Evolutionary conservation across 2,329 filamentous ascomycete genomes (phyloP).

Genomic region (Bertia moriformis): DNA sequence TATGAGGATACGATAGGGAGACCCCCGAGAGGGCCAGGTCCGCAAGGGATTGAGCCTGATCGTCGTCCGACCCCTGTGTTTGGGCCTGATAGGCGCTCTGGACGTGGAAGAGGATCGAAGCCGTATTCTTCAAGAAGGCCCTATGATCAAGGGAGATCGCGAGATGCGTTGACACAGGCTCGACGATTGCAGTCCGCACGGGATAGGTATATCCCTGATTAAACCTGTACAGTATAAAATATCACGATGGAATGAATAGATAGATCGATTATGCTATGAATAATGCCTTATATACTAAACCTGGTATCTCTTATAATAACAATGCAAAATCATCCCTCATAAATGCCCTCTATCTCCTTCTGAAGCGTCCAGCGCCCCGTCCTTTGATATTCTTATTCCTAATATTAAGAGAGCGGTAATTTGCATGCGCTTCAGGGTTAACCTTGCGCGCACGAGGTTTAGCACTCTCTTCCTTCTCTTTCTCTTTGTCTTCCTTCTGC

Average conservation of each 20-base stretch:
- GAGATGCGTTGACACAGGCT: slow-evolving; percentile 7
- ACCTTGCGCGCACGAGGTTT: slow-evolving; percentile 16
- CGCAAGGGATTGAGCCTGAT: background rate
- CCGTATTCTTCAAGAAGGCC: slow-evolving; percentile 5
- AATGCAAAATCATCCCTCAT: no score
- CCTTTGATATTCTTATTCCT: slow-evolving; percentile 18
- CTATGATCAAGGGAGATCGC: slow-evolving; percentile 4
- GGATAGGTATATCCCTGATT: slow-evolving; percentile 17
- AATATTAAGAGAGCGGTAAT: slow-evolving; percentile 29
- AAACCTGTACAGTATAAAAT: slow-evolving; percentile 1
- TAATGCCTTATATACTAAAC: no score
- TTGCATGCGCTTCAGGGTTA: slow-evolving; percentile 28
- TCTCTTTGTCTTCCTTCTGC: slow-evolving; percentile 7
- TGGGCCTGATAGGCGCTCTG: background rate
- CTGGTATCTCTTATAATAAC: no score
- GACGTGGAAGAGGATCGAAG: slow-evolving; percentile 7
- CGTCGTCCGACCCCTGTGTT: background rate
- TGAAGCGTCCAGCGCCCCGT: background rate
- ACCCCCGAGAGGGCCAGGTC: background rate
- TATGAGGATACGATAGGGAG: slow-evolving; percentile 20
- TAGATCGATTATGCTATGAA: slow-evolving; percentile 1
- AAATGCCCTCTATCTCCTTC: background rate
- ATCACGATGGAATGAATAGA: background rate
- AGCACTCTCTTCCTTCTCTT: slow-evolving; percentile 9
- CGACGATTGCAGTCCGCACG: slow-evolving; percentile 13